Evolutionary conservation across 345 rosid genomes (phyloP), one percentile per base, ranked within the genome.

Genomic region (Nephelium lappaceum): DNA sequence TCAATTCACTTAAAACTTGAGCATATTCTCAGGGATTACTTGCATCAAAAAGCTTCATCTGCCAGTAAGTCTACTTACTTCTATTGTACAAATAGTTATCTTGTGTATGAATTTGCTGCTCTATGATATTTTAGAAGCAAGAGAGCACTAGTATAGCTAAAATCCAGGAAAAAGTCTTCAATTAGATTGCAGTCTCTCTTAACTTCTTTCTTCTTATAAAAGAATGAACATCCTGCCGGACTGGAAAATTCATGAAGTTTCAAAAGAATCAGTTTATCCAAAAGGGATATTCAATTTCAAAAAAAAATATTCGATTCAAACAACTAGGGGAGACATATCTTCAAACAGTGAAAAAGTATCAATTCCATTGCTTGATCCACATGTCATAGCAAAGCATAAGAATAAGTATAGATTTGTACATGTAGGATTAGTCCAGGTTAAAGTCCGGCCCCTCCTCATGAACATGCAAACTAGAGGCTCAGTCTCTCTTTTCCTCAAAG

Each of bases 371-470:
- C 11, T 73, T 25, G 41, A 24, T 73, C 47, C 42, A 61, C 25
- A 4, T 8, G 57, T 36, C 2, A 42, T 62, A 24, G 1, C 16
- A 24, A 10, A 61, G 25, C 24, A 23, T 8, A 42, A 65, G 43
- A 2, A 41, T 15, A 73, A 42, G 24, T 62, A 61, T 0, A 11
- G 45, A 24, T 73, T 5, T 23, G 25, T 73, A 7, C 68, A 10
- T 9, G 0, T 74, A 42, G 77, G 69, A 24, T 61, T 24, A 16
- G 58, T 74, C 64, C 69, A 43, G 68, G 77, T 61, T 73, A 55
- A 39, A 38, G 49, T 74, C 15, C 43, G 6, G 11, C 11, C 69
- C 39, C 58, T 31, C 39, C 58, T 31, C 36, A 2, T 14, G 55
- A 3, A 14, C 55, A 49, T 5, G 0, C 18, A 16, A 0, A 15